A percentile compares a stretch with the other conserved stretches of the same genome.
Conservation (phyloP, 495 filamentous ascomycete genomes). For the Hypoxylon intermedium region DNA sequence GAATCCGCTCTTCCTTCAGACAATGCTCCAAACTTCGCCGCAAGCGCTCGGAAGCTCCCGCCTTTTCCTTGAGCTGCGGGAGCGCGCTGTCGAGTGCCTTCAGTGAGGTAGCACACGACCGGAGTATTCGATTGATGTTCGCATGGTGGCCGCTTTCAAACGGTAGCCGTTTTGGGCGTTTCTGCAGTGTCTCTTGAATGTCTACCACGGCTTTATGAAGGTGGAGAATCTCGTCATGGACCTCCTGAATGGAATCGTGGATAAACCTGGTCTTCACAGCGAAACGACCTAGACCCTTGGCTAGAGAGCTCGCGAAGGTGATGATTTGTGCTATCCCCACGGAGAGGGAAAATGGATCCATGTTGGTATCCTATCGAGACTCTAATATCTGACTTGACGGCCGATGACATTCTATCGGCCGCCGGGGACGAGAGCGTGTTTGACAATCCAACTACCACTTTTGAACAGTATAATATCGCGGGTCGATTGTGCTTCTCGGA, state of each 20-base stretch:
- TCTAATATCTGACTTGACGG: neutral
- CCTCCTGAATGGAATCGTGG: slow-evolving; percentile 19
- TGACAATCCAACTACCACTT: neutral
- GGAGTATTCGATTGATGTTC: slow-evolving; percentile 26
- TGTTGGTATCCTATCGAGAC: slow-evolving; percentile 2
- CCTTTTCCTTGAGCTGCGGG: slow-evolving; percentile 27
- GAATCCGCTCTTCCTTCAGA: slow-evolving; percentile 23
- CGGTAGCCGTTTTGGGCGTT: slow-evolving; percentile 18
- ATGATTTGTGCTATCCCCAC: slow-evolving; percentile 19
- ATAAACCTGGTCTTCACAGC: slow-evolving; percentile 24
- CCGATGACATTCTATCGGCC: slow-evolving; percentile 9
- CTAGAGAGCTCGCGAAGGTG: slow-evolving; percentile 6
- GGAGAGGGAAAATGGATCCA: slow-evolving; percentile 30
- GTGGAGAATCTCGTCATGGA: slow-evolving; percentile 29
- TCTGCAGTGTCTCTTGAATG: slow-evolving; percentile 19
- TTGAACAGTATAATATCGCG: neutral
- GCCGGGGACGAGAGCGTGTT: neutral
- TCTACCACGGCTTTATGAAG: slow-evolving; percentile 10
- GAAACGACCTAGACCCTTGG: slow-evolving; percentile 27
- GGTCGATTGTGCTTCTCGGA: neutral
- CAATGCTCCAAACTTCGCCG: slow-evolving; percentile 13
- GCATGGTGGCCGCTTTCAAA: slow-evolving; percentile 34
- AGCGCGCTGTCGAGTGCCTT: slow-evolving; percentile 15
- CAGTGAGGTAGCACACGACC: slow-evolving; percentile 23
- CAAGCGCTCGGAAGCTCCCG: slow-evolving; percentile 12